These are phyloP conservation scores for Crithidia thermophila DNA, from an alignment of 208 protist species.

Conservation along the genomic window DNA sequence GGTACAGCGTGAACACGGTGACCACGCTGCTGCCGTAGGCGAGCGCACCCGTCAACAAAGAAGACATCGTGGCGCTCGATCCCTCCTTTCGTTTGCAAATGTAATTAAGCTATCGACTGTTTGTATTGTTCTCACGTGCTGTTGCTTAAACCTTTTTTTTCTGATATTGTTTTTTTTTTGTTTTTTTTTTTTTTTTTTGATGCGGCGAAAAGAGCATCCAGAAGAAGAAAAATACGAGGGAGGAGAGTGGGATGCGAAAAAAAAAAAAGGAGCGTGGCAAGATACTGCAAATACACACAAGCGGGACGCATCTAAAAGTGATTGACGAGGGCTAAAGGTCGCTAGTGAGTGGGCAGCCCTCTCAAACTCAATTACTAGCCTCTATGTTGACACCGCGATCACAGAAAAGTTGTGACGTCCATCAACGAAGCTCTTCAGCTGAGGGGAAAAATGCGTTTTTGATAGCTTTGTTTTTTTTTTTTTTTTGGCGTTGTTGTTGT, in stretches of 20 bases:
- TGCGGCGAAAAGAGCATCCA: too few species aligned
- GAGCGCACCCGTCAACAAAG: conserved; percentile 40
- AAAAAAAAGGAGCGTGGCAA: not conserved
- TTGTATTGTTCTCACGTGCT: too few species aligned
- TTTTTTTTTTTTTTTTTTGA: not conserved
- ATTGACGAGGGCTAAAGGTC: too few species aligned
- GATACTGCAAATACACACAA: not conserved
- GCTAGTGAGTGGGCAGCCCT: too few species aligned
- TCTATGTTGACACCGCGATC: not conserved
- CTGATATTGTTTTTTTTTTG: too few species aligned
- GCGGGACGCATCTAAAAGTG: too few species aligned
- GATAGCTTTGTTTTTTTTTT: not conserved
- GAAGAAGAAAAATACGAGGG: not conserved
- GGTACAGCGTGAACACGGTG: conserved; percentile 77
- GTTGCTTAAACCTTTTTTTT: not conserved
- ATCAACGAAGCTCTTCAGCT: too few species aligned
- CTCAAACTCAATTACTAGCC: too few species aligned
- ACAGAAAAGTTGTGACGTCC: too few species aligned
- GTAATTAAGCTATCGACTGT: too few species aligned
- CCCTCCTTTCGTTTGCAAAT: not conserved
- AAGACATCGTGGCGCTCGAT: conserved; percentile 35
- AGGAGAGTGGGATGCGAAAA: too few species aligned
- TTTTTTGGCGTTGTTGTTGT: not conserved
- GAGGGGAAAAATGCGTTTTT: too few species aligned
- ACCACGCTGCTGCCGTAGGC: conserved; percentile 66